phyloP scores from a whole-genome alignment of 2,329 filamentous ascomycete genomes.

The Penicillium sp. region DNA sequence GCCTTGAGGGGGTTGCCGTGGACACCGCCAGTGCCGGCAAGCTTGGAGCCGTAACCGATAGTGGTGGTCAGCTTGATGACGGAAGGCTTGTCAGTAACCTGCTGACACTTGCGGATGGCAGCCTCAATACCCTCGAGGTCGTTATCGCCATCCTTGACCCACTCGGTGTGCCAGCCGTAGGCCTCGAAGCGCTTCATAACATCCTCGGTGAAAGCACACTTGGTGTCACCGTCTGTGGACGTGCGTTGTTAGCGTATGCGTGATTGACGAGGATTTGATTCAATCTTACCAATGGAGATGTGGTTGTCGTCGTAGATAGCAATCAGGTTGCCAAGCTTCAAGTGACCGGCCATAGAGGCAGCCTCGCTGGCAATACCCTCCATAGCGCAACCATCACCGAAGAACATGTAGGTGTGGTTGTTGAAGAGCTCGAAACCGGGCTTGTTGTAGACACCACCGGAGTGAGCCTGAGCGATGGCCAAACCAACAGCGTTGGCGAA shows the following conservation, averaged over 20 bases:
- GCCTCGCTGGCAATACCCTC: slow-evolving; percentile 96
- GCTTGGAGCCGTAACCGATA: slow-evolving; percentile 91
- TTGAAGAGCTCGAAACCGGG: slow-evolving; percentile 83
- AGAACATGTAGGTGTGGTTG: slow-evolving; percentile 96
- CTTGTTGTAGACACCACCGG: slow-evolving; percentile 91
- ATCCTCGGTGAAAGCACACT: slow-evolving; percentile 94
- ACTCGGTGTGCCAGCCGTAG: slow-evolving; percentile 91
- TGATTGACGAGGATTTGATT: neutral
- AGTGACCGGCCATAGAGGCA: slow-evolving; percentile 85
- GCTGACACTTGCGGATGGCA: slow-evolving; percentile 78
- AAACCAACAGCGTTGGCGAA: slow-evolving; percentile 97
- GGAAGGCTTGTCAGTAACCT: slow-evolving; percentile 92
- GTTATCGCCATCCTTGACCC: slow-evolving; percentile 81
- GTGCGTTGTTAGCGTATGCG: slow-evolving; percentile 8
- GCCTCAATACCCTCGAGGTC: slow-evolving; percentile 84
- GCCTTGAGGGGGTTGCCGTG: slow-evolving; percentile 95
- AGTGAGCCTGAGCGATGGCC: slow-evolving; percentile 92
- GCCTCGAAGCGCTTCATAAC: slow-evolving; percentile 91
- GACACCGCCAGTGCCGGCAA: slow-evolving; percentile 90
- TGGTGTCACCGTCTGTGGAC: slow-evolving; percentile 78
- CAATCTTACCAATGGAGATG: slow-evolving; percentile 68
- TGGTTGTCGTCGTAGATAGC: slow-evolving; percentile 98
- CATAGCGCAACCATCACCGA: slow-evolving; percentile 98
- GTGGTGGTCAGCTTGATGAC: slow-evolving; percentile 96
- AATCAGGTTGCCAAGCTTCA: slow-evolving; percentile 97